These are phyloP conservation scores for Mycena citricolor DNA, from an alignment of 1,284 basidiomycete genomes.

Conservation along the genomic window DNA sequence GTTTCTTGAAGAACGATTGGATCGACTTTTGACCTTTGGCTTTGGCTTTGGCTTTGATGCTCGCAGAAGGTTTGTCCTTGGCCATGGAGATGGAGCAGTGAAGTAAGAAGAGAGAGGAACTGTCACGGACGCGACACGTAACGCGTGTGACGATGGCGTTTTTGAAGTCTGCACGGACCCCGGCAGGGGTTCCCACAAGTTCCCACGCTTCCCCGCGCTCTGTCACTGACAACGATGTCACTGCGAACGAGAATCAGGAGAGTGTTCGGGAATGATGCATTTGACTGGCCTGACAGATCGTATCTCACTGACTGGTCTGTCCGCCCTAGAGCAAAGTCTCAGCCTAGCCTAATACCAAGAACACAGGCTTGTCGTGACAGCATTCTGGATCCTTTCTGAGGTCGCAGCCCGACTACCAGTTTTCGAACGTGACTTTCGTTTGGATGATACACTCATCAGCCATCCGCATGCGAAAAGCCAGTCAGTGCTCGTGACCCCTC, in stretches of 20 bases:
- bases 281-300: slow-evolving; percentile 46
- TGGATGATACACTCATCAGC: slow-evolving; percentile 52
- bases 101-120: slow-evolving; percentile 17
- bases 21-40: slow-evolving; percentile 51
- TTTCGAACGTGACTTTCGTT: slow-evolving; percentile 53
- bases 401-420: slow-evolving; percentile 42
- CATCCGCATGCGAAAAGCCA: slow-evolving; percentile 51
- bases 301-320: slow-evolving; percentile 44
- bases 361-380: slow-evolving; percentile 44
- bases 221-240: slow-evolving; percentile 7
- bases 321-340: neutral
- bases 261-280: slow-evolving; percentile 39
- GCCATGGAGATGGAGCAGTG: slow-evolving; percentile 39
- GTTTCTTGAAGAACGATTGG: slow-evolving; percentile 48
- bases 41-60: slow-evolving; percentile 19
- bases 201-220: neutral
- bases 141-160: slow-evolving; percentile 19
- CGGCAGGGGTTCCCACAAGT: slow-evolving; percentile 7
- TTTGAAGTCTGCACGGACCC: slow-evolving; percentile 25
- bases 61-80: slow-evolving; percentile 37
- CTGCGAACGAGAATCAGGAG: slow-evolving; percentile 26
- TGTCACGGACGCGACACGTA: slow-evolving; percentile 19
- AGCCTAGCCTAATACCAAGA: neutral
- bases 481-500: slow-evolving; percentile 32
- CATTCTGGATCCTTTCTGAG: slow-evolving; percentile 46